Evolutionary conservation across 768 basidiomycete genomes (phyloP), one percentile per base, ranked within the genome.

Genomic region (Kwoniella sp.): DNA sequence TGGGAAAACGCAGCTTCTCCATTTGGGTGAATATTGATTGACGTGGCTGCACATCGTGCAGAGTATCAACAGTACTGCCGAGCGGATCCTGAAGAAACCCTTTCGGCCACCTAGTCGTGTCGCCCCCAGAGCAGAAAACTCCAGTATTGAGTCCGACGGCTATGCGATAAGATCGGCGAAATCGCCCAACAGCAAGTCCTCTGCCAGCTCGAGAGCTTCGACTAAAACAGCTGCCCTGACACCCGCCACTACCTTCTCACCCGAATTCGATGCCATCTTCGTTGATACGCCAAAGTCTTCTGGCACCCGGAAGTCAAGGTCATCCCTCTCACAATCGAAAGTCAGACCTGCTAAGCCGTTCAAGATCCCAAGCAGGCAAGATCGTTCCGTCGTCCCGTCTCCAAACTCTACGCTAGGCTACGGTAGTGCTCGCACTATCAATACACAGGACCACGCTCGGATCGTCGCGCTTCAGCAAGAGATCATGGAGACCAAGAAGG

Each of bases 61-160:
- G 71, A 67, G 63, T 53, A 75, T 75, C 15, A 55, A 47, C 11
- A 50, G 62, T 38, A 58, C 61, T 13, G 68, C 72, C 26, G 68
- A 70, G 37, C 55, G 65, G 22, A 67, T 76, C 0, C 61, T 76
- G 20, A 76, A 76, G 65, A 73, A 72, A 51, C 75, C 75, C 0
- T 76, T 73, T 61, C 58, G 55, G 23, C 69, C 73, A 12, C 75
- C 73, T 20, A 58, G 59, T 15, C 26, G 64, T 22, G 51, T 71
- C 25, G 62, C 26, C 11, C 61, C 29, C 5, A 59, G 25, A 31
- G 13, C 28, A 17, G 59, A 47, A 45, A 4, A 51, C 17, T 34
- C 13, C 7, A 13, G 5, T 5, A 13, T 13, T 34, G 34, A 34
- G 13, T 5, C 34, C 34, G 13, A 34, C 34, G 34, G 13, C 34